These are phyloP conservation scores for Camelina hispida DNA, from an alignment of 345 rosid species.

Conservation along the genomic window DNA sequence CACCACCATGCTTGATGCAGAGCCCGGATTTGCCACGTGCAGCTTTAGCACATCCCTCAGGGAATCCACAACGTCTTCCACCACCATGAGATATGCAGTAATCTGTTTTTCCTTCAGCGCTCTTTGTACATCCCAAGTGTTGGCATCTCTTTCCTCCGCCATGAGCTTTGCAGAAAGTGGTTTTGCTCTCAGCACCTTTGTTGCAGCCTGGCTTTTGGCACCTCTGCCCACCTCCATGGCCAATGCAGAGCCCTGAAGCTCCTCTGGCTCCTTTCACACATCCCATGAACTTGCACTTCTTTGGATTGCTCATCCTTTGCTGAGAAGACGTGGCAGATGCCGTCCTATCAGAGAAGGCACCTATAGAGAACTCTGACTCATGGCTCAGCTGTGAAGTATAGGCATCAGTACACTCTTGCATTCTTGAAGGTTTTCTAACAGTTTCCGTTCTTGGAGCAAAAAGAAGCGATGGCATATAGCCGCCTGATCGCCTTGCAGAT, in stretches of 20 bases:
- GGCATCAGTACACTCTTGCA: conserved; percentile 52
- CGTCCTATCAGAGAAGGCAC: conserved; percentile 61
- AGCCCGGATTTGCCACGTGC: conserved; percentile 96
- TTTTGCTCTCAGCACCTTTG: conserved; percentile 92
- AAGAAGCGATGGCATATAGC: conserved; percentile 86
- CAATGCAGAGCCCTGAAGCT: conserved; percentile 89
- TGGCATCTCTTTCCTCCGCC: conserved; percentile 97
- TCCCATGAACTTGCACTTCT: conserved; percentile 77
- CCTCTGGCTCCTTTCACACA: conserved; percentile 93
- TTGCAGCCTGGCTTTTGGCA: conserved; percentile 86
- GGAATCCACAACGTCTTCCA: conserved; percentile 80
- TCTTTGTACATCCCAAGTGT: conserved; percentile 92
- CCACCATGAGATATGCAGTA: conserved; percentile 95
- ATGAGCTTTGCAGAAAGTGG: conserved; percentile 93
- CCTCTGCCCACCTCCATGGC: conserved; percentile 97
- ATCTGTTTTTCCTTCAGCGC: conserved; percentile 95
- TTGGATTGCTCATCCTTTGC: conserved; percentile 53
- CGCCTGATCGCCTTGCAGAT: conserved; percentile 90
- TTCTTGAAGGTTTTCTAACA: conserved; percentile 45
- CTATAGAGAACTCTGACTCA: conserved; percentile 64
- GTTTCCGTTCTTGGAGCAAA: conserved; percentile 62
- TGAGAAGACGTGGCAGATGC: conserved; percentile 59
- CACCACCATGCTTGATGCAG: conserved; percentile 96
- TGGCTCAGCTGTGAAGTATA: conserved; percentile 51
- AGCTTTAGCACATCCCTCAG: conserved; percentile 78